These are phyloP conservation scores for Tuber indicum DNA, from an alignment of 495 filamentous ascomycete species.

Conservation along the genomic window DNA sequence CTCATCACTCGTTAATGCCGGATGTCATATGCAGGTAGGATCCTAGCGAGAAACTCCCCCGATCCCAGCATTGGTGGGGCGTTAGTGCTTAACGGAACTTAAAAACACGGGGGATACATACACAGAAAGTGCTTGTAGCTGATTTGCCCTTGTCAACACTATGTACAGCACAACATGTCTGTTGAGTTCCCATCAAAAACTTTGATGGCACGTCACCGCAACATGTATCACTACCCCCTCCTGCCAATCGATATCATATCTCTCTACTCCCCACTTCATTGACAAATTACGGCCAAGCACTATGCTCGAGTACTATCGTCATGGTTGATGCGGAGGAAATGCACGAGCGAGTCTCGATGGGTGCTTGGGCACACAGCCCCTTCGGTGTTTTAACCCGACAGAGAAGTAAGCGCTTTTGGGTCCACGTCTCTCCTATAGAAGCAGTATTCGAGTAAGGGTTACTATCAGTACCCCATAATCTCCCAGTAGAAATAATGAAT, in stretches of 20 bases:
- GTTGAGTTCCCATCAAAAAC: neutral
- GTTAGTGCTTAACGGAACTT: neutral
- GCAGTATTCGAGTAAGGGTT: neutral
- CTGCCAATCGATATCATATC: neutral
- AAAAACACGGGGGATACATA: neutral
- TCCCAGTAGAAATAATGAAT: neutral
- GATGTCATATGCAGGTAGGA: neutral
- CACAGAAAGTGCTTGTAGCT: neutral
- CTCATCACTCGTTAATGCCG: neutral
- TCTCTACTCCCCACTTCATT: neutral
- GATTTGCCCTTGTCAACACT: neutral
- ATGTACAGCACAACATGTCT: neutral
- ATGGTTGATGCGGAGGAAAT: neutral
- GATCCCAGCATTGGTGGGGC: neutral
- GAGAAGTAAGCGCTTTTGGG: neutral
- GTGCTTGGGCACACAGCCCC: neutral
- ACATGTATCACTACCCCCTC: neutral
- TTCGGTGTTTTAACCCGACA: neutral
- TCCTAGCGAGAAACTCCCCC: neutral
- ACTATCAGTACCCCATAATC: neutral
- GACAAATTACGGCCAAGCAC: neutral
- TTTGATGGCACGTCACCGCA: neutral
- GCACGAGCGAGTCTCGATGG: neutral
- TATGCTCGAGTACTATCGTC: neutral
- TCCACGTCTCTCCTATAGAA: conserved; percentile 4